Evolutionary conservation across 1,284 basidiomycete species (phyloP), one percentile per base, ranked within the genome.

Genomic region (Earliella scabrosa): DNA sequence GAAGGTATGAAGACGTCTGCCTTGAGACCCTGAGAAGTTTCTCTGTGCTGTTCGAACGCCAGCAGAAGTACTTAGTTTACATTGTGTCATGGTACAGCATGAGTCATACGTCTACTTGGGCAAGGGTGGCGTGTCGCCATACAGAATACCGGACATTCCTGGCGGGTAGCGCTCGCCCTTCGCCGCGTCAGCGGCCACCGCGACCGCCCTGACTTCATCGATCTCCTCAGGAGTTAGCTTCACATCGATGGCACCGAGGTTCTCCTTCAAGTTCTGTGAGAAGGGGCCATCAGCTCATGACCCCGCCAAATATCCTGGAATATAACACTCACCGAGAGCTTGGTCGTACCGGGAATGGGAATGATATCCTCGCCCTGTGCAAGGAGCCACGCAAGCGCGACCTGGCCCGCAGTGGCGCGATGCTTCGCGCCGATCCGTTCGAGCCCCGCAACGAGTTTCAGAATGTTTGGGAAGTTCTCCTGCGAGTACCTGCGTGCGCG

Each of bases 381-480:
- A 29, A 74, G 66, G 21, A 79, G 56, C 80, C 80, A 82, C 1
- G 80, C 78, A 13, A 82, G 71, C 0, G 72, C 64, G 26, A 81
- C 66, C 64, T 82, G 79, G 0, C 75, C 72, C 0, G 77, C 54
- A 0, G 78, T 76, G 24, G 71, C 68, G 21, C 62, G 58, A 58
- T 75, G 70, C 53, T 68, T 68, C 46, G 65, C 45, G 0, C 73
- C 77, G 50, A 78, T 58, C 13, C 46, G 48, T 11, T 58, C 58
- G 23, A 82, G 59, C 39, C 72, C 68, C 16, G 76, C 68, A 2
- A 73, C 77, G 24, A 81, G 64, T 45, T 73, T 65, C 26, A 78
- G 64, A 64, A 81, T 79, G 60, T 76, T 73, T 14, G 70, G 65
- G 58, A 81, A 77, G 65, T 82, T 80, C 65, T 79, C 77, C 18